Base-by-base conservation (phyloP, 768 basidiomycete genomes). In the Leccinum barrowsii region DNA sequence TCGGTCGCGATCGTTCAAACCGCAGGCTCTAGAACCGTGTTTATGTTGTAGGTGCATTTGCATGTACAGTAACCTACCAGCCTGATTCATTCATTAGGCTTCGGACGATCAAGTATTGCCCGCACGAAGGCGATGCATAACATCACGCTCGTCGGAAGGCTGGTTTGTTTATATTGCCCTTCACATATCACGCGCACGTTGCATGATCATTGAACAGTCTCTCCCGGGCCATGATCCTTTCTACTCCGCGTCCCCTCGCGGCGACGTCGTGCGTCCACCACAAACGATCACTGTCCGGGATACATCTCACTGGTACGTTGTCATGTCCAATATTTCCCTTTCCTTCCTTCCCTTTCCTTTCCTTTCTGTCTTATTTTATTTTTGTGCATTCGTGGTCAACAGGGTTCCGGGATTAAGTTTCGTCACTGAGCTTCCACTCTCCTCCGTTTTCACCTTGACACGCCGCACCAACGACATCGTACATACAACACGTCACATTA, bases 101-200 rank as follows among this genome's bases (percentile, higher is more conserved):
- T 40, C 52, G 19, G 49, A 64, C 19, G 44, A 51, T 59, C 47
- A 24, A 46, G 19, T 15, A 47, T 59, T 54, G 1, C 56, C 46
- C 50, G 47, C 32, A 44, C 19, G 26, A 26, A 28, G 21, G 44
- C 42, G 26, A 24, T 49, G 5, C 12, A 19, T 10, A 26, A 26
- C 47, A 51, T 11, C 47, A 51, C 21, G n/a, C 4, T 21, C 37
- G 19, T 48, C 56, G 22, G 37, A 21, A 32, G 37, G 7, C 50
- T 15, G 3, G 26, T 46, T 5, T 46, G 21, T 30, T 44, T 42
- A 61, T 22, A 62, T 42, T 19, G 8, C n/a, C 28, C 28, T 8
- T 26, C 10, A 42, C 40, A n/a, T 3, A n/a, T 42, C 40, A 42
- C 40, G 40, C 7, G 8, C 40, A 42, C 17, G 37, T 40, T 40